Evolutionary conservation across 2,329 filamentous ascomycete species (phyloP).

Genomic region (Alternaria burnsii): DNA sequence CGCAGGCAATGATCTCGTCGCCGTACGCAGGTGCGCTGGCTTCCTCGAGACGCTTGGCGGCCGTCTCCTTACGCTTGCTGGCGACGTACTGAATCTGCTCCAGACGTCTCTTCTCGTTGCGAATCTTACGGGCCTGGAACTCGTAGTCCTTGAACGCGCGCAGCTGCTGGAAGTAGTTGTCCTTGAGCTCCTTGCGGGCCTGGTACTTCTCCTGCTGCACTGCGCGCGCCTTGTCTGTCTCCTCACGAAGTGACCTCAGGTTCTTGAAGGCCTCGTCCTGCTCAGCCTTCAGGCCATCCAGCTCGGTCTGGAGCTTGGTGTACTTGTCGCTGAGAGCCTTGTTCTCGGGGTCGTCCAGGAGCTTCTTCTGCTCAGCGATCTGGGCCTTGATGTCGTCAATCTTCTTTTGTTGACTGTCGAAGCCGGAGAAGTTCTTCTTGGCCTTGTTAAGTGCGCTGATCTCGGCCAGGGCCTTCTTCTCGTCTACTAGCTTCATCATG

Average conservation of each 20-base stretch:
- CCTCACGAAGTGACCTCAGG: slow-evolving; percentile 82
- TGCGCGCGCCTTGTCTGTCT: slow-evolving; percentile 81
- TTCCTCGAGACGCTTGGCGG: slow-evolving; percentile 79
- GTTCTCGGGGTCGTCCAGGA: slow-evolving; percentile 88
- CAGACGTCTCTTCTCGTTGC: slow-evolving; percentile 78
- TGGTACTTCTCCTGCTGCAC: slow-evolving; percentile 88
- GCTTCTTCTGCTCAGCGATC: slow-evolving; percentile 88
- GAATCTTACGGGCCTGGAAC: slow-evolving; percentile 78
- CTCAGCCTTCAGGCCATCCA: slow-evolving; percentile 89
- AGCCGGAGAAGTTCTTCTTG: slow-evolving; percentile 87
- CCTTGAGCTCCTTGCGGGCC: slow-evolving; percentile 86
- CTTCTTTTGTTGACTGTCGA: slow-evolving; percentile 85
- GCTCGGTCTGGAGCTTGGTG: slow-evolving; percentile 82
- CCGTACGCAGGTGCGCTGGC: slow-evolving; percentile 87
- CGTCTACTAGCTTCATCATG: slow-evolving; percentile 94
- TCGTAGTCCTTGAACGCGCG: slow-evolving; percentile 87
- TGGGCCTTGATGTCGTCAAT: slow-evolving; percentile 89
- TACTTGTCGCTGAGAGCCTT: slow-evolving; percentile 89
- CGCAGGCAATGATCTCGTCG: slow-evolving; percentile 89
- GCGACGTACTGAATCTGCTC: slow-evolving; percentile 79
- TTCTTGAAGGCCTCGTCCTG: slow-evolving; percentile 92
- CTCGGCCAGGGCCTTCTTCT: slow-evolving; percentile 90
- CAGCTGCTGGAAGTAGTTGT: slow-evolving; percentile 82
- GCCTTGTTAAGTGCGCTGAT: slow-evolving; percentile 84
- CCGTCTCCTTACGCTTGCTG: slow-evolving; percentile 78